Evolutionary conservation across 805 yeast genomes (phyloP), one percentile per base, ranked within the genome.

Genomic region (Monosporozyma siamensis): DNA sequence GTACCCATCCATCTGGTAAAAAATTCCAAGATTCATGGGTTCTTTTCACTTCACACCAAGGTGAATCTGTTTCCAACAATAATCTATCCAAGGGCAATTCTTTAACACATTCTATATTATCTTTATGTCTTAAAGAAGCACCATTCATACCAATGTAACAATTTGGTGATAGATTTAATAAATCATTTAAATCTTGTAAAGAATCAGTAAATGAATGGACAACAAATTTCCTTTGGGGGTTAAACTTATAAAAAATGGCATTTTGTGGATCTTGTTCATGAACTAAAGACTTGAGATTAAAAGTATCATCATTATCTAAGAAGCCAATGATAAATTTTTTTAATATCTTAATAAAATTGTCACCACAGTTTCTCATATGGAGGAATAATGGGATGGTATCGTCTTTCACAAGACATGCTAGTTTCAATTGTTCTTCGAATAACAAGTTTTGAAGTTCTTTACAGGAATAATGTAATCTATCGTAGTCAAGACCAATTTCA

Each of bases 201-300:
- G 87, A 69, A 2, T 97, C 99, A 0, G 98, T 90, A 61, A 90
- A 92, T 1, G 97, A 89, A 61, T 92, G 99, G 1, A 92, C 90
- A 6, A 92, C 90, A n/a, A 92, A 90, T 32, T 75, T 72, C 27
- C 74, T 54, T 1, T 65, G 41, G 2, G 54, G 41, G 22, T 48
- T 58, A 22, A 72, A 62, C 41, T 56, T 54, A 39, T 74, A 53
- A 30, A 25, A 38, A 2, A 57, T 45, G n/a, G 29, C 38, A 24
- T 40, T 40, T 22, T 34, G 20, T 12, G 51, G 51, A 7, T 47
- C 49, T 4, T 35, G 22, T 4, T 43, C 29, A 8, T 38, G 32
- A 9, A 40, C 31, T 7, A 51, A 27, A 6, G 39, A 25, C 22
- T 38, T 41, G 39, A 48, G 41, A 3, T 45, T 40, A 30, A 56